Evolutionary conservation across 768 basidiomycete genomes (phyloP), one percentile per base, ranked within the genome.

Genomic region (Porphyrellus cyaneotinctus): DNA sequence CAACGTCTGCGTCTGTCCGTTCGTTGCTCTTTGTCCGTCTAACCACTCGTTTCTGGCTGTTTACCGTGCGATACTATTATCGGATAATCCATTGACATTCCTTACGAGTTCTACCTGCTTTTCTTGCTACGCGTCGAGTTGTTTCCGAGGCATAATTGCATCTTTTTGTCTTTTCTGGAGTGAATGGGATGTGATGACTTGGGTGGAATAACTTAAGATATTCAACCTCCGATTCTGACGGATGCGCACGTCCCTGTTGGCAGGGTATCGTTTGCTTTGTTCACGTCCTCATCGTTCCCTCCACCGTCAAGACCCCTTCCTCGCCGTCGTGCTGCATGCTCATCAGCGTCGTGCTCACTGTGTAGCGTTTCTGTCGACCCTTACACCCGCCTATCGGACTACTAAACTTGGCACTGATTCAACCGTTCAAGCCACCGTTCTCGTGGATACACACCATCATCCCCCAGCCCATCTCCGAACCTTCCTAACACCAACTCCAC

Each of bases 1-100:
- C 69, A 52, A 56, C 56, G 51, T 64, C 61, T 62, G 54, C 56
- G 51, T 64, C 61, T 62, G 54, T 61, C 67, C 62, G 45, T 60
- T 69, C 70, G 51, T 71, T 70, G 55, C 69, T 66, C 63, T 59
- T 70, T 71, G 64, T 69, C 69, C 56, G 64, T 68, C 65, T 45
- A 59, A 56, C 63, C 61, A 45, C 62, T 68, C 70, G 59, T 66
- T 70, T 64, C 56, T 52, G 59, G 64, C 43, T 61, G 64, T 57
- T 67, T 69, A 62, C 67, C 58, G 63, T 63, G 68, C 68, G 64
- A 69, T 59, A 58, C 51, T 71, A 70, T 58, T 58, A 64, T 38
- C 57, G 68, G 68, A 69, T 71, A 71, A 69, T 71, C 63, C 68
- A 63, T 69, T 63, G 69, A 68, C 68, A 66, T 62, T 69, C 68